Percentiles rank a stretch among this genome's conserved stretches.
Conservation (phyloP, 2,329 filamentous ascomycete species). For the Neofusicoccum umdonicola region DNA sequence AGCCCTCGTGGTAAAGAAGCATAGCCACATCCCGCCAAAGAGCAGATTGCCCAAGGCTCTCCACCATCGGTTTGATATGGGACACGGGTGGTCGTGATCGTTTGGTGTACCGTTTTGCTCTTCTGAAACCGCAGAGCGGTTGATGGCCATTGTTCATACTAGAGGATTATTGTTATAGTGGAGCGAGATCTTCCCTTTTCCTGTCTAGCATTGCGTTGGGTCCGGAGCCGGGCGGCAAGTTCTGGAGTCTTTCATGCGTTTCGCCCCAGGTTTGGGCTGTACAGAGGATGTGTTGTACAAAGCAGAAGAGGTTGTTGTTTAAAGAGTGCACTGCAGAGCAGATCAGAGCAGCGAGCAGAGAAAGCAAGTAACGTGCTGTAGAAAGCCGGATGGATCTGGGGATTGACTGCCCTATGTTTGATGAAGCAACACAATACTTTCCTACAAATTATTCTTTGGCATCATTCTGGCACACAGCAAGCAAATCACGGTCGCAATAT, state of each 20-base stretch:
- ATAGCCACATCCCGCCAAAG: slow-evolving; percentile 45
- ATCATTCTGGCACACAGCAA: too few relatives aligned
- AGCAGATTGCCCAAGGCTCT: slow-evolving; percentile 35
- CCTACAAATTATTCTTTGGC: too few relatives aligned
- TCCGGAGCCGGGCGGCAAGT: background rate
- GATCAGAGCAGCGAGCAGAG: background rate
- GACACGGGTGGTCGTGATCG: slow-evolving; percentile 29
- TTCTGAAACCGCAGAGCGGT: background rate
- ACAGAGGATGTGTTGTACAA: background rate
- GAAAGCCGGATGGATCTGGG: background rate
- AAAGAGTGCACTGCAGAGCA: background rate
- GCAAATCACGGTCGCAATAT: too few relatives aligned
- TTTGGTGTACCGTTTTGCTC: background rate
- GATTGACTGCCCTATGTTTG: too few relatives aligned
- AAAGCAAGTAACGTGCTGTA: background rate
- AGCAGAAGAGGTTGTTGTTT: background rate
- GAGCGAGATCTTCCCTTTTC: too few relatives aligned
- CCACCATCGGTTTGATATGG: slow-evolving; percentile 40
- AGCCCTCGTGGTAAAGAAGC: slow-evolving; percentile 41
- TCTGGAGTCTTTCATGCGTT: background rate
- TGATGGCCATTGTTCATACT: background rate
- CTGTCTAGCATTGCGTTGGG: background rate
- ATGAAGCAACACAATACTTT: background rate
- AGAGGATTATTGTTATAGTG: background rate
- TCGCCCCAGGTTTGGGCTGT: background rate